A percentile compares a stretch with the other conserved stretches of the same genome.
Conservation (phyloP, 345 rosid species). For the Melastoma malabathricum region DNA sequence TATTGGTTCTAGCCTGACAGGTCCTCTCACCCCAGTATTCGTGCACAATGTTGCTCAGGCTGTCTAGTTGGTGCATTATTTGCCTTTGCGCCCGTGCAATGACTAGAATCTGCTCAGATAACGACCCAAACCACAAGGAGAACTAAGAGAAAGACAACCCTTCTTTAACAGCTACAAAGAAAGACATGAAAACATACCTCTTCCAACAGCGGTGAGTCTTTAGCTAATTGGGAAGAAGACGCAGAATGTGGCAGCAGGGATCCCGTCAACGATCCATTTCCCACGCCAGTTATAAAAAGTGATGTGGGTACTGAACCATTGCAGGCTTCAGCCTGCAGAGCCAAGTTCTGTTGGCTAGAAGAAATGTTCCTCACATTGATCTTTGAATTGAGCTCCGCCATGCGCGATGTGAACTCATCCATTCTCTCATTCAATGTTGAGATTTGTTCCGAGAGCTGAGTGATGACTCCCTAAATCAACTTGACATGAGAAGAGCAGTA, state of each 20-base stretch:
- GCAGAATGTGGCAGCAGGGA: slow-evolving; percentile 50
- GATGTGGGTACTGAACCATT: slow-evolving; percentile 67
- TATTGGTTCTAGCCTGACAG: slow-evolving; percentile 34
- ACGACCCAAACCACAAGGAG: slow-evolving; percentile 1
- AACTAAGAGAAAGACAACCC: neutral
- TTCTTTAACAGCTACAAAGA: neutral
- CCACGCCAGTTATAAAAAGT: slow-evolving; percentile 35
- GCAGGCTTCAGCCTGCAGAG: slow-evolving; percentile 59
- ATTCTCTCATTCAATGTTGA: slow-evolving; percentile 91
- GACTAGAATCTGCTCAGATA: slow-evolving; percentile 33
- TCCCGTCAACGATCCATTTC: slow-evolving; percentile 45
- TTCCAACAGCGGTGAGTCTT: slow-evolving; percentile 78
- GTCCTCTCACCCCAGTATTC: slow-evolving; percentile 56
- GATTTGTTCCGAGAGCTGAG: slow-evolving; percentile 92
- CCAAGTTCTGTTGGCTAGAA: slow-evolving; percentile 66
- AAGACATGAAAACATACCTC: slow-evolving; percentile 40
- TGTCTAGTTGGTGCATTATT: slow-evolving; percentile 76
- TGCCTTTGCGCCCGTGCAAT: slow-evolving; percentile 77
- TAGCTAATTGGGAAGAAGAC: slow-evolving; percentile 70
- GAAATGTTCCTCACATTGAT: slow-evolving; percentile 37
- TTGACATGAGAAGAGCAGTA: neutral
- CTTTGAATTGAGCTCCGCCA: slow-evolving; percentile 80
- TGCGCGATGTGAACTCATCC: slow-evolving; percentile 82
- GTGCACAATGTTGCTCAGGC: slow-evolving; percentile 56
- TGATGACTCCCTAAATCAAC: slow-evolving; percentile 50